Evolutionary conservation across 768 basidiomycete genomes (phyloP).

Genomic region (Krasilnikovozyma curviuscula): DNA sequence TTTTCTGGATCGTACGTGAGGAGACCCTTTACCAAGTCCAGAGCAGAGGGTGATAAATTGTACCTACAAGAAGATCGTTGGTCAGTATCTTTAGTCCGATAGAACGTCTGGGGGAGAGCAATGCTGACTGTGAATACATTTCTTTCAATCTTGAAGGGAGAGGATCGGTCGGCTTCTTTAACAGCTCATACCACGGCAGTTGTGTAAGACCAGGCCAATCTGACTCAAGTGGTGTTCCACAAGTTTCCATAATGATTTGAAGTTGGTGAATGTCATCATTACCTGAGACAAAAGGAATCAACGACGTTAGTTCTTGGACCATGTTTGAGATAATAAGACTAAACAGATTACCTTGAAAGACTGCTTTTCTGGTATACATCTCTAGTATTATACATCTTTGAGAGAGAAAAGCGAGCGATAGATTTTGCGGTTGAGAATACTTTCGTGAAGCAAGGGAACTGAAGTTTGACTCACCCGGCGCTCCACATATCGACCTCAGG

Average conservation of each 20-base stretch:
- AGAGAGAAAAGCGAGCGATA: too few species aligned
- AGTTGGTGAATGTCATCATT: constrained; percentile 95
- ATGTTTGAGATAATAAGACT: background rate
- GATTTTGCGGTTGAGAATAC: too few species aligned
- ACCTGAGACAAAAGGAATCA: constrained; percentile 21
- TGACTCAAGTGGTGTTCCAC: constrained; percentile 64
- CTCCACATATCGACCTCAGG: constrained; percentile 99
- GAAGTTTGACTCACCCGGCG: constrained; percentile 54
- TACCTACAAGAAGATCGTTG: background rate
- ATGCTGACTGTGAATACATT: constrained; percentile 58
- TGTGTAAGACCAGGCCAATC: constrained; percentile 66
- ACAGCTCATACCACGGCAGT: constrained; percentile 96
- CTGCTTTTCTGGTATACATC: constrained; percentile 77
- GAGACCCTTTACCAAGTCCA: constrained; percentile 69
- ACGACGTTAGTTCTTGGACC: background rate
- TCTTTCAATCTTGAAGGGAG: constrained; percentile 59
- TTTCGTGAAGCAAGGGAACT: background rate
- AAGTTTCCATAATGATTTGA: constrained; percentile 71
- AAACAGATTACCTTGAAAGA: constrained; percentile 53
- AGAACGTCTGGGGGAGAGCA: background rate
- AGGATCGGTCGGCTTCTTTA: constrained; percentile 45
- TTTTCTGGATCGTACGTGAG: constrained; percentile 60
- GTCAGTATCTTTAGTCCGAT: background rate
- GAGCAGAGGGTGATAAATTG: constrained; percentile 67
- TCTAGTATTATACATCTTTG: constrained; percentile 94